Evolutionary conservation across 2,329 filamentous ascomycete genomes (phyloP), one percentile per base, ranked within the genome.

Genomic region (Colletotrichum endophyticum): DNA sequence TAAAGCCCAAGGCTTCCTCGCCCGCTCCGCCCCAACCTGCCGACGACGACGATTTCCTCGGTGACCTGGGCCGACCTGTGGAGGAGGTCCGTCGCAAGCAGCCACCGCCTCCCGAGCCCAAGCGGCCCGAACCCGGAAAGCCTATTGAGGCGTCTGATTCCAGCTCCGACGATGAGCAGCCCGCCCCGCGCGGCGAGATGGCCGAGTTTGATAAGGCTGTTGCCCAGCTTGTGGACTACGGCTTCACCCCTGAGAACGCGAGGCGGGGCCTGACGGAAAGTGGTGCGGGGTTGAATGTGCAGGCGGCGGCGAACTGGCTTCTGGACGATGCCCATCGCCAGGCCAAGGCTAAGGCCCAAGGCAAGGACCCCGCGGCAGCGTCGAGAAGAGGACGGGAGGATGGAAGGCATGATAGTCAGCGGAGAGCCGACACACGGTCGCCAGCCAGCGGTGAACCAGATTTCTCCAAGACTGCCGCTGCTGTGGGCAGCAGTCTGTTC

Each of bases 191-290:
- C 25, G 75, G 78, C 39, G 79, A 76, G 77, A 70, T 84, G 79
- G 84, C 87, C 76, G 78, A 85, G 2, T 93, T 94, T 74, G 95
- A 98, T 81, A 92, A 91, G 79, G 95, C 96, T 12, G 91, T 99
- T 30, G 95, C 95, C 12, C 95, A 99, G 83, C 87, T 99, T 30
- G 92, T 98, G 5, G 96, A 98, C 79, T 99, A 99, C 92, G 97
- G 97, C 1, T 99, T 99, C 80, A 92, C 95, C 0, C 90, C 93
- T 0, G 95, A 98, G 75, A 95, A 96, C 81, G 94, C 97, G n/a
- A 91, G 91, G 70, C 89, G 94, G 78, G 97, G 96, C 7, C 86
- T 99, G 56, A 92, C 92, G 13, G 94, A 95, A 81, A 98, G 95
- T 36, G 94, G 95, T 6, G 93, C 93, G 5, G 95, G 95, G 4